Evolutionary conservation across 2,329 filamentous ascomycete genomes (phyloP).

Genomic region (Penicillium sp.): DNA sequence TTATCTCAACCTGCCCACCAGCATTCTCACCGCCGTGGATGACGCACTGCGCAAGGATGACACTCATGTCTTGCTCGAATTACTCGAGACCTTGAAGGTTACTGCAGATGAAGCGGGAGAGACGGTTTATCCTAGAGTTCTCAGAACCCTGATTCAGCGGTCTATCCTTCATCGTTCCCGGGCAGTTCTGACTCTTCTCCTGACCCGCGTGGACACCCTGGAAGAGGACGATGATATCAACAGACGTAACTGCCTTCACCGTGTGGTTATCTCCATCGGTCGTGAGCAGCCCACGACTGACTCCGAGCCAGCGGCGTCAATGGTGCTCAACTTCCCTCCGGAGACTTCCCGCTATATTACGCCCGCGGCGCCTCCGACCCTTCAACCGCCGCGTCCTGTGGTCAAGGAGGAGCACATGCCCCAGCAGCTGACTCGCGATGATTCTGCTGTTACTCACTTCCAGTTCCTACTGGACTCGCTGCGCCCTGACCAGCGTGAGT

Average conservation of each 20-base stretch:
- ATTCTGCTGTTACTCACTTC: slow-evolving; percentile 72
- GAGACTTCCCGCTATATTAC: slow-evolving; percentile 74
- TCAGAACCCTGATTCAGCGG: slow-evolving; percentile 47
- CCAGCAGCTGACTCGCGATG: slow-evolving; percentile 64
- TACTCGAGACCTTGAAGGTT: slow-evolving; percentile 60
- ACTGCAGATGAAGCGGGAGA: slow-evolving; percentile 58
- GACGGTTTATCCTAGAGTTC: slow-evolving; percentile 64
- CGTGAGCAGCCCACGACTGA: slow-evolving; percentile 63
- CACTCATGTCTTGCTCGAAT: slow-evolving; percentile 43
- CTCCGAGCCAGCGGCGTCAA: slow-evolving; percentile 54
- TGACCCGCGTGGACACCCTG: slow-evolving; percentile 68
- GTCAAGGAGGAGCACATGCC: slow-evolving; percentile 64
- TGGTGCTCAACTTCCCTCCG: slow-evolving; percentile 49
- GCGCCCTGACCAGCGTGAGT: slow-evolving; percentile 63
- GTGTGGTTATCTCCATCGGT: slow-evolving; percentile 87
- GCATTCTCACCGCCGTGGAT: slow-evolving; percentile 43
- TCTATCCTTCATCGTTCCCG: slow-evolving; percentile 71
- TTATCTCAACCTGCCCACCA: slow-evolving; percentile 69
- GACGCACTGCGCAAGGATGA: slow-evolving; percentile 44
- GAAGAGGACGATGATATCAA: slow-evolving; percentile 92
- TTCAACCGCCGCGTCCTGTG: slow-evolving; percentile 61
- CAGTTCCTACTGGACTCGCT: slow-evolving; percentile 66
- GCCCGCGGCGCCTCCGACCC: slow-evolving; percentile 68
- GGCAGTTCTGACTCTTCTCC: slow-evolving; percentile 67
- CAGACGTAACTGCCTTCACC: slow-evolving; percentile 87